Evolutionary conservation across 805 yeast genomes (phyloP), one percentile per base, ranked within the genome.

Genomic region (Teunomyces lycoperdinae): DNA sequence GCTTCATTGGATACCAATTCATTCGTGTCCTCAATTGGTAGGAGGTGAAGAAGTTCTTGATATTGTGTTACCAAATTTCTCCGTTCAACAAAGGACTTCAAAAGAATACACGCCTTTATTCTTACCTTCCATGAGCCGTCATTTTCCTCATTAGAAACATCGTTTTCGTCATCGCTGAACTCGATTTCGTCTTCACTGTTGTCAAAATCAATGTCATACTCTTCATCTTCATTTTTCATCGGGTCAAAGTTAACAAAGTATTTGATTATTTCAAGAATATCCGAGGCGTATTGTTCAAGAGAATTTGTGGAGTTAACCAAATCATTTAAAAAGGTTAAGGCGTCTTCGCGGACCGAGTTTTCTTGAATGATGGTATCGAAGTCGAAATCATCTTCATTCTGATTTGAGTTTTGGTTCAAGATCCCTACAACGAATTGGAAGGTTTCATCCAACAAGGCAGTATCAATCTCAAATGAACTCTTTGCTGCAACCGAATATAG

Each of bases 91-190:
- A 78, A 48, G 0, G 73, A 57, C 13, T 71, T 61, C 6, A 77
- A 56, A 30, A 82, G 57, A 28, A 64, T 66, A 5, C 79, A 71
- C 0, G 87, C 66, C 45, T 75, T 76, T 36, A 79, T 68, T 50
- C 94, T 69, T 14, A 87, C 64, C 52, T 79, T 83, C 86, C 91
- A 84, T 1, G 85, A 76, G 7, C 71, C 65, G 7, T 70, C 74
- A 45, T 72, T 73, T 45, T 63, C 63, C 38, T 69, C 71, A 45
- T 70, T 72, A 46, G 78, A 85, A 14, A 58, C 62, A 20, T 69
- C 70, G 27, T 73, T 79, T 9, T 78, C 84, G n/a, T 70, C 77
- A n/a, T 74, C 78, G 26, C 64, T 59, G 48, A 64, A 63, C 27
- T 44, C 51, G 10, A 50, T 49, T n/a, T 52, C 54, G 26, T 50